Percentiles rank a stretch among this genome's conserved stretches.
Conservation (phyloP, 2,329 filamentous ascomycete genomes). For the Aspergillus nomiae region DNA sequence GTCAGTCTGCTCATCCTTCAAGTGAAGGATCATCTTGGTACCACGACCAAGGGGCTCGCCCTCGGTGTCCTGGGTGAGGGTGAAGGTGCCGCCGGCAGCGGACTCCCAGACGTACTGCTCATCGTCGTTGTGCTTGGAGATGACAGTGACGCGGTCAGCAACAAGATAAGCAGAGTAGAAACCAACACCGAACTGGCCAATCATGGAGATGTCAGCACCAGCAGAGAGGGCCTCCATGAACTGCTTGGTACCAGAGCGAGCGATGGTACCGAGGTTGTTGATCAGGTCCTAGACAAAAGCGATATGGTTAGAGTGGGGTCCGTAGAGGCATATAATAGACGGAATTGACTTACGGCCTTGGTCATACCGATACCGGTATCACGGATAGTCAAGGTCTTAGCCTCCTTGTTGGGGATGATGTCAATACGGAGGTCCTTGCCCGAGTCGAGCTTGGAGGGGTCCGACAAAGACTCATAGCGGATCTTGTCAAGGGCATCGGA, state of each 20-base stretch:
- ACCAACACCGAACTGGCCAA: constrained; percentile 99
- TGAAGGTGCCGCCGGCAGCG: constrained; percentile 95
- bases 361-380: constrained; percentile 99
- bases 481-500: constrained; percentile 99
- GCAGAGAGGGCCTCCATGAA: constrained; percentile 99
- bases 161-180: constrained; percentile 99
- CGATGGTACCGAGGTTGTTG: constrained; percentile 99
- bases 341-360: constrained; percentile 79
- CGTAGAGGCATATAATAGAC: not conserved
- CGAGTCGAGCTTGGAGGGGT: constrained; percentile 94
- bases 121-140: constrained; percentile 99
- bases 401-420: constrained; percentile 96
- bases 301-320: constrained; percentile 10
- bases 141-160: constrained; percentile 89
- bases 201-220: constrained; percentile 99
- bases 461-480: constrained; percentile 95
- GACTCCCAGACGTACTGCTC: constrained; percentile 99
- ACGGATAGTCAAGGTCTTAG: constrained; percentile 94
- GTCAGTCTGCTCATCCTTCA: constrained; percentile 98
- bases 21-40: constrained; percentile 96
- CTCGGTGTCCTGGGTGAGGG: constrained; percentile 84
- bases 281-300: constrained; percentile 74
- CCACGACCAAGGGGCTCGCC: constrained; percentile 89
- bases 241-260: constrained; percentile 98
- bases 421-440: constrained; percentile 98